Evolutionary conservation across 2,329 filamentous ascomycete species (phyloP).

Genomic region (Davidsoniella neocaledoniae): DNA sequence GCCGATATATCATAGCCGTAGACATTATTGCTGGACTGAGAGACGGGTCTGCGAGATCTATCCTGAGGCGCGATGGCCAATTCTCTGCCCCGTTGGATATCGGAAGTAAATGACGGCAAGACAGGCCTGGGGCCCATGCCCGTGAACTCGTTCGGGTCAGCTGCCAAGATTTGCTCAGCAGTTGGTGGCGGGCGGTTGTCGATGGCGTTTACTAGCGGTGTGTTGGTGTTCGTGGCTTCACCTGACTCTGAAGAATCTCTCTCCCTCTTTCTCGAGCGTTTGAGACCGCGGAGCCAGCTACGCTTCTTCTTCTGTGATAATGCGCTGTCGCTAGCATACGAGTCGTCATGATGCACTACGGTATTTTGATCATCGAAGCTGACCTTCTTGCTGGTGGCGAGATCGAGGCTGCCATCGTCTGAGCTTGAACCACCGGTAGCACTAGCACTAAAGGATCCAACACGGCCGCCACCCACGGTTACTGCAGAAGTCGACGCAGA

Average conservation of each 20-base stretch:
- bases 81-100: too few species aligned
- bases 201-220: not conserved
- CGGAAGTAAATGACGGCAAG: not conserved
- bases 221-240: not conserved
- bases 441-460: not conserved
- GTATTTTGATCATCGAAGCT: conserved; percentile 10
- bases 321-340: conserved; percentile 6
- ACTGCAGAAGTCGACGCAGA: not conserved
- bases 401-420: not conserved
- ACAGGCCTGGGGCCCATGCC: conserved; percentile 4
- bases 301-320: conserved; percentile 6
- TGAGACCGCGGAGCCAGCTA: conserved; percentile 5
- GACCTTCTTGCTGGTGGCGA: conserved; percentile 3
- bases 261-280: conserved; percentile 2
- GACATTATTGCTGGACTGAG: not conserved
- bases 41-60: not conserved
- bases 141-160: conserved; percentile 7
- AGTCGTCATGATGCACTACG: conserved; percentile 6
- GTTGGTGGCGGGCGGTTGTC: not conserved
- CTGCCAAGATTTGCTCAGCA: not conserved
- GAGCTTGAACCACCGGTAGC: not conserved
- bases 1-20: conserved; percentile 18
- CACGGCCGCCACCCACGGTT: not conserved
- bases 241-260: not conserved
- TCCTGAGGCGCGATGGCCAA: not conserved